Conservation (phyloP, 768 basidiomycete genomes). For the Lentinus brumalis region DNA sequence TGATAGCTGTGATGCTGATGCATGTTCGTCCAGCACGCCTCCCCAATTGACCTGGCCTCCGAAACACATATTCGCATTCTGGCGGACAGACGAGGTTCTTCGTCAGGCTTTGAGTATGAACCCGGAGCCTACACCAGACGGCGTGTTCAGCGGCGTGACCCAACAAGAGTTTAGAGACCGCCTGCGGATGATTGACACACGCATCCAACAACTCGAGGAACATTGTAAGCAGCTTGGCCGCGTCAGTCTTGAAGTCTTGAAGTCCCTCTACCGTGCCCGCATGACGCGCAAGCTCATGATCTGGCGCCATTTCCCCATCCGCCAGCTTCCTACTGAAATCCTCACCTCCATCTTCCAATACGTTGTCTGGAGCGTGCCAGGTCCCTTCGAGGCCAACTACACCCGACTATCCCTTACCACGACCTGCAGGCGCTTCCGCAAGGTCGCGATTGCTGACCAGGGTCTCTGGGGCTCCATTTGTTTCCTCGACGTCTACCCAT, state of each 20-base stretch:
- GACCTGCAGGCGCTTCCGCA: slow-evolving; percentile 47
- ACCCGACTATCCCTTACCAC: slow-evolving; percentile 55
- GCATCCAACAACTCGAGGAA: slow-evolving; percentile 6
- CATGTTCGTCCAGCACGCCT: too few species aligned
- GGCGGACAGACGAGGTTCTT: too few species aligned
- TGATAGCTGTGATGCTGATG: too few species aligned
- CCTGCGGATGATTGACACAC: not conserved
- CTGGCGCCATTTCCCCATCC: slow-evolving; percentile 55
- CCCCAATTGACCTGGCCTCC: too few species aligned
- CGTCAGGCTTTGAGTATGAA: too few species aligned
- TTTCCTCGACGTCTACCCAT: slow-evolving; percentile 56
- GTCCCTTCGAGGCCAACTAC: slow-evolving; percentile 28
- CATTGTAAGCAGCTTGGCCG: slow-evolving; percentile 18
- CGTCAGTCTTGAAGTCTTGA: slow-evolving; percentile 16
- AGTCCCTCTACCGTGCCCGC: slow-evolving; percentile 14
- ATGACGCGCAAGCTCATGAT: slow-evolving; percentile 30
- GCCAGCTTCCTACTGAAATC: slow-evolving; percentile 67
- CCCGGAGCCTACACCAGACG: too few species aligned
- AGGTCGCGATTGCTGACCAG: slow-evolving; percentile 26
- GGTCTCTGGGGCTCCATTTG: slow-evolving; percentile 53
- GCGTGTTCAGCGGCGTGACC: too few species aligned
- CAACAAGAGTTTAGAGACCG: too few species aligned
- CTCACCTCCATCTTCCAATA: slow-evolving; percentile 63
- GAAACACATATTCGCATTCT: too few species aligned
- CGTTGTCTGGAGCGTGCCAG: slow-evolving; percentile 52